Evolutionary conservation across 176 grass and related monocot genomes (phyloP), one percentile per base, ranked within the genome.

Genomic region (Paspalum vaginatum): DNA sequence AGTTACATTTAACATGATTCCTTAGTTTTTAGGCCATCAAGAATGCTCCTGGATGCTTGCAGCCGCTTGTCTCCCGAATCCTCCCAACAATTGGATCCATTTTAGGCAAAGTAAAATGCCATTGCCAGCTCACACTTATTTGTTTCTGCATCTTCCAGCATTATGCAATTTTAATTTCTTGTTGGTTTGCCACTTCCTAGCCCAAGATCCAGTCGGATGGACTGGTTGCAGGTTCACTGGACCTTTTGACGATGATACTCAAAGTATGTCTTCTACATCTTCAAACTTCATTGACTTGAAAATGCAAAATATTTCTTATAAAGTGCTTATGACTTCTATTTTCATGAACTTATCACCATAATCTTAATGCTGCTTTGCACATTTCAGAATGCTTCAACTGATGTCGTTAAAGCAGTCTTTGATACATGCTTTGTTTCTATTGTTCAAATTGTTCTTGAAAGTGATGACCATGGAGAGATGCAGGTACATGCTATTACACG

Each of bases 401-500:
- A 80, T 81, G 88, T 93, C 41, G 86, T 98, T 65, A 90, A 89
- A 68, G 88, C 72, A 65, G 67, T 89, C 46, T 98, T 98, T 76
- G 95, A 95, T 44, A 86, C 79, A 70, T 95, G 95, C 90, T 98
- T 98, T 40, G 90, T 78, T 89, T 87, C 77, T 53, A 90, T 80
- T 46, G 87, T 95, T 85, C 92, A 91, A 80, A 93, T 98, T 80
- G 74, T 91, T 81, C 85, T 98, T 75, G 81, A 98, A 93, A 95
- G 92, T 81, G 88, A 98, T 65, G 92, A 98, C 86, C 95, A 98
- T 79, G 90, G 83, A 86, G 92, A 91, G 86, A 94, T 98, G 92
- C 95, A 98, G 90, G 95, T 93, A 88, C 76, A 74, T 55, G 63
- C 59, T 70, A 72, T 79, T 54, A 65, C 85, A 53, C 37, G 49